These are phyloP conservation scores for Mycena galopus DNA, from an alignment of 768 basidiomycete genomes.

Conservation along the genomic window DNA sequence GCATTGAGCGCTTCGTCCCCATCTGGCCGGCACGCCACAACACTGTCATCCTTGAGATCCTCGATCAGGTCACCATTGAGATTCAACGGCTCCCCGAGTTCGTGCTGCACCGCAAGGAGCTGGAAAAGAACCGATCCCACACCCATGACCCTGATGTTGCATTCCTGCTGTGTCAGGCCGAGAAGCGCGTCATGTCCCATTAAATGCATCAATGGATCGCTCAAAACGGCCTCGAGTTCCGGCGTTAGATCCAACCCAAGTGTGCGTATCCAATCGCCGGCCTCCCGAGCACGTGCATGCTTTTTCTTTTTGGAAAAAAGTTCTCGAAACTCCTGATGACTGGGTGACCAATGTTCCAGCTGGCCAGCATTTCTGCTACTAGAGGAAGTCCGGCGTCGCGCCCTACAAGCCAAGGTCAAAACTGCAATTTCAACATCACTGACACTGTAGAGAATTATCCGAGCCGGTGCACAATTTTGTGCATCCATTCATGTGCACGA, in stretches of 20 bases:
- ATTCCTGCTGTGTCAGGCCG: not conserved
- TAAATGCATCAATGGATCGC: not conserved
- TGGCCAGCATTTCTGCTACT: not conserved
- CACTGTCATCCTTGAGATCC: not conserved
- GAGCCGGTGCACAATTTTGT: too few species aligned
- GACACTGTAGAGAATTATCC: too few species aligned
- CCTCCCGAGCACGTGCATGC: not conserved
- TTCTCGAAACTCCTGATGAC: not conserved
- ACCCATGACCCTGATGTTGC: not conserved
- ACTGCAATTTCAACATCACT: too few species aligned
- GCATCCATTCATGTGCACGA: too few species aligned
- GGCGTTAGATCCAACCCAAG: conserved; percentile 4
- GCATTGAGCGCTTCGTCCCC: not conserved
- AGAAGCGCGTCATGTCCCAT: not conserved
- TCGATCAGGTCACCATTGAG: conserved; percentile 14
- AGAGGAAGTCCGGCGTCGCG: not conserved
- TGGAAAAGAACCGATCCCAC: not conserved
- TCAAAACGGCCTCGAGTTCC: conserved; percentile 2
- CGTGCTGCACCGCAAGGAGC: not conserved
- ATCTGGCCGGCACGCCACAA: not conserved
- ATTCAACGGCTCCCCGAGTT: conserved; percentile 3
- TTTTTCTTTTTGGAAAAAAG: not conserved
- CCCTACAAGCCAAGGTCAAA: too few species aligned
- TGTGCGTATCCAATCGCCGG: not conserved
- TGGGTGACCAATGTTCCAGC: not conserved